These are phyloP conservation scores for Acorus gramineus DNA, from an alignment of 106 monocot genomes.

Conservation along the genomic window DNA sequence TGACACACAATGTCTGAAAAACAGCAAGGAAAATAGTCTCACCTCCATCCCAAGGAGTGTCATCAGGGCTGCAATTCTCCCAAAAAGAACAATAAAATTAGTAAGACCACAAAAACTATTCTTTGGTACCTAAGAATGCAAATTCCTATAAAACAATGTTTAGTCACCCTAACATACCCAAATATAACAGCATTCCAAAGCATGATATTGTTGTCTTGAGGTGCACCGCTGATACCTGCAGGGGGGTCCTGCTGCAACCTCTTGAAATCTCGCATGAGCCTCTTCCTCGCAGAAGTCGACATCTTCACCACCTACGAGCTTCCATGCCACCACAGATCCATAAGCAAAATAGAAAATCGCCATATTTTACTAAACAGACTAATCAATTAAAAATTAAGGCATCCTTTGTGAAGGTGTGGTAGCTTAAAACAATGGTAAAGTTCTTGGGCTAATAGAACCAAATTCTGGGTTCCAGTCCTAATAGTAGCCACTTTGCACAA, in stretches of 20 bases:
- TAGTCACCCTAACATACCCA: slow-evolving; percentile 17
- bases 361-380: no score
- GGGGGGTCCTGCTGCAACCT: slow-evolving; percentile 45
- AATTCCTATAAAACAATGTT: neutral
- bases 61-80: slow-evolving; percentile 34
- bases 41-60: slow-evolving; percentile 64
- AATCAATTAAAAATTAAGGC: no score
- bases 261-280: slow-evolving; percentile 41
- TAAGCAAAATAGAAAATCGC: no score
- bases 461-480: no score
- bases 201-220: slow-evolving; percentile 43
- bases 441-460: no score
- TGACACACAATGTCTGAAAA: no score
- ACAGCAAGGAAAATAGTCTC: slow-evolving; percentile 1
- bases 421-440: no score
- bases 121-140: neutral
- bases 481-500: no score
- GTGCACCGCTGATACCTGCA: slow-evolving; percentile 43
- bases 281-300: slow-evolving; percentile 43
- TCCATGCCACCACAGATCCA: neutral
- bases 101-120: neutral
- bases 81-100: neutral
- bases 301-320: slow-evolving; percentile 20
- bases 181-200: slow-evolving; percentile 49
- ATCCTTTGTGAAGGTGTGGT: no score